Conservation (phyloP, 2,329 filamentous ascomycete species). For the Huntiella decipiens region DNA sequence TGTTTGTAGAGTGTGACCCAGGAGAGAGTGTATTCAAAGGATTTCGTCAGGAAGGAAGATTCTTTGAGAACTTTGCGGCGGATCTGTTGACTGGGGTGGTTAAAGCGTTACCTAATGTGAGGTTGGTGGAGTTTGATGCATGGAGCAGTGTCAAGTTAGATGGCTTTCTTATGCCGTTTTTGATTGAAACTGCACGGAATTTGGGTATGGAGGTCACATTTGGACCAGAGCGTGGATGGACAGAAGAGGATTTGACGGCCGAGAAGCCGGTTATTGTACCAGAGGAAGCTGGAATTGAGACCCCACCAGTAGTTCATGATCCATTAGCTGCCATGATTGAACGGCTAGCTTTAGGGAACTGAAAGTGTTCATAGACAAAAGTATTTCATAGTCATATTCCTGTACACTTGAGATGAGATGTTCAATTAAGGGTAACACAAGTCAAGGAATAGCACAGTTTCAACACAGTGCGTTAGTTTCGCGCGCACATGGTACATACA, state of each 20-base stretch:
- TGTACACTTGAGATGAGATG: neutral
- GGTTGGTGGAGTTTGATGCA: slow-evolving; percentile 49
- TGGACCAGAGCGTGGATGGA: slow-evolving; percentile 51
- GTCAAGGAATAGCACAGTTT: no score
- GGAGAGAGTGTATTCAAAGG: slow-evolving; percentile 48
- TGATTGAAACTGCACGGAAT: slow-evolving; percentile 33
- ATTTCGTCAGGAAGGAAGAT: slow-evolving; percentile 45
- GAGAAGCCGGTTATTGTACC: neutral
- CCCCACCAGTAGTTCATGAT: neutral
- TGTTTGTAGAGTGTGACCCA: slow-evolving; percentile 57
- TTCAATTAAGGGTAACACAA: no score
- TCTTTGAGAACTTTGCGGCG: slow-evolving; percentile 49
- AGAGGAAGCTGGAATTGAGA: neutral
- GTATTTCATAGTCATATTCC: neutral
- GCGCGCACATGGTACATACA: neutral
- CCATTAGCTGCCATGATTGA: neutral
- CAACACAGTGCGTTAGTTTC: neutral
- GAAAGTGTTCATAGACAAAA: neutral
- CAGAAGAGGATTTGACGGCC: slow-evolving; percentile 18
- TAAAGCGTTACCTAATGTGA: slow-evolving; percentile 33
- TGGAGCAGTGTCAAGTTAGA: slow-evolving; percentile 45
- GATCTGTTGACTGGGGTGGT: slow-evolving; percentile 38
- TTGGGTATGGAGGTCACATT: slow-evolving; percentile 38
- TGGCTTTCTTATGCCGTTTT: slow-evolving; percentile 42
- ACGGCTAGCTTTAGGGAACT: neutral